Evolutionary conservation across 2,329 filamentous ascomycete species (phyloP), one percentile per base, ranked within the genome.

Genomic region (Fusarium temperatum): DNA sequence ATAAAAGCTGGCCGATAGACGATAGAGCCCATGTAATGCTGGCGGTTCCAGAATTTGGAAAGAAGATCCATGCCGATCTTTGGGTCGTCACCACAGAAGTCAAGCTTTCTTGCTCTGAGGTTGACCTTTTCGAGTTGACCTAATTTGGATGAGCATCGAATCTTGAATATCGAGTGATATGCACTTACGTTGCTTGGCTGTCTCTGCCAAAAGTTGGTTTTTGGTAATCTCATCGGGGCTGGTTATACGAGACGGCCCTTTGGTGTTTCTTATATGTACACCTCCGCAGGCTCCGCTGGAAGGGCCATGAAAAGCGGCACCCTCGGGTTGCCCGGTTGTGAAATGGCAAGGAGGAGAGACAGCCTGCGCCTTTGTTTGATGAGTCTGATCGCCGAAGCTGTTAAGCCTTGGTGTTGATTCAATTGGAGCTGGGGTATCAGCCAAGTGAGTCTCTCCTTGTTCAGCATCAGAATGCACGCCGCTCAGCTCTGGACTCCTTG

Each of bases 1-100:
- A 87, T 88, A 53, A 89, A 88, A 0, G 83, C 85, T 1, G 88
- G 85, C 0, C 88, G 84, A 75, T 89, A 89, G 2, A 85, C 86
- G 48, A 88, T 80, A 3, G 67, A 42, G 3, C 66, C 66, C 1
- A 84, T 83, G 59, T 87, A 83, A 58, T 88, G 85, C 55, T 89
- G 87, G 11, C 87, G 84, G 70, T 87, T 89, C 87, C 87, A 89
- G 61, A 88, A 85, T 0, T 89, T 76, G 2, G 82, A 81, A 0
- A 90, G 78, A 6, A 90, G 76, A 38, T 88, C 83, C 80, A 87
- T 84, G 8, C 84, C 87, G 8, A 89, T 66, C 6, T 88, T 83
- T 0, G 86, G 83, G 26, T 87, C 84, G 0, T 50, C 8, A 4
- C 15, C 47, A 28, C 57, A 10, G 6, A 72, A 72, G 1, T 50